phyloP scores from a whole-genome alignment of 2,329 filamentous ascomycete species.

The Cercospora citrullina region DNA sequence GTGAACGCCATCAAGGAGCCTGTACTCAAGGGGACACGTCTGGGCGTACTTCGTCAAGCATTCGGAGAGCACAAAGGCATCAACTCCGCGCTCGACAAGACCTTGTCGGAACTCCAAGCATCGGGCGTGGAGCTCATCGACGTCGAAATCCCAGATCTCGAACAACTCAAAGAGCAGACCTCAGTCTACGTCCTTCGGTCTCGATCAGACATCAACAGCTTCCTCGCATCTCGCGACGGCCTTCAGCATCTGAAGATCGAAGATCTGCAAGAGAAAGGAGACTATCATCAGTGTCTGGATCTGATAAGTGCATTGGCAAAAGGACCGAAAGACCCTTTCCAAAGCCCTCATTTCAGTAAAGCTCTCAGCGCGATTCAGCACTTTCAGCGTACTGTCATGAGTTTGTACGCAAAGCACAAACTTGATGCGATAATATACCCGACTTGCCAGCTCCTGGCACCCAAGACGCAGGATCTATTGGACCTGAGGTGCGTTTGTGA shows the following conservation, averaged over 20 bases:
- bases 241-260: conserved; percentile 30
- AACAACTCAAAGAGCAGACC: conserved; percentile 24
- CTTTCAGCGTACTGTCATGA: conserved; percentile 37
- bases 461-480: conserved; percentile 37
- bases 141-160: conserved; percentile 29
- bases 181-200: conserved; percentile 29
- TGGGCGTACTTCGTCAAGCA: conserved; percentile 29
- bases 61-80: conserved; percentile 31
- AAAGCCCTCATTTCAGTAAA: conserved; percentile 35
- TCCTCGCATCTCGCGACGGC: conserved; percentile 23
- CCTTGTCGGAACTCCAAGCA: conserved; percentile 19
- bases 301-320: conserved; percentile 32
- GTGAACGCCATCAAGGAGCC: conserved; percentile 25
- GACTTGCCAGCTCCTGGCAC: conserved; percentile 39
- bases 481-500: conserved; percentile 22
- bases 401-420: conserved; percentile 35
- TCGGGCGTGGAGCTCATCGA: conserved; percentile 31
- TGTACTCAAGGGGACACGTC: conserved; percentile 21
- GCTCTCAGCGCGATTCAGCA: conserved; percentile 30
- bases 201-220: conserved; percentile 33
- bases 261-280: conserved; percentile 24
- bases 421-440: conserved; percentile 41
- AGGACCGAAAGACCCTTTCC: conserved; percentile 27
- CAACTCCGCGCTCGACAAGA: conserved; percentile 19
- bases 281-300: conserved; percentile 28